These are phyloP conservation scores for Neopestalotiopsis clavispora DNA, from an alignment of 2,329 filamentous ascomycete genomes.

Conservation along the genomic window DNA sequence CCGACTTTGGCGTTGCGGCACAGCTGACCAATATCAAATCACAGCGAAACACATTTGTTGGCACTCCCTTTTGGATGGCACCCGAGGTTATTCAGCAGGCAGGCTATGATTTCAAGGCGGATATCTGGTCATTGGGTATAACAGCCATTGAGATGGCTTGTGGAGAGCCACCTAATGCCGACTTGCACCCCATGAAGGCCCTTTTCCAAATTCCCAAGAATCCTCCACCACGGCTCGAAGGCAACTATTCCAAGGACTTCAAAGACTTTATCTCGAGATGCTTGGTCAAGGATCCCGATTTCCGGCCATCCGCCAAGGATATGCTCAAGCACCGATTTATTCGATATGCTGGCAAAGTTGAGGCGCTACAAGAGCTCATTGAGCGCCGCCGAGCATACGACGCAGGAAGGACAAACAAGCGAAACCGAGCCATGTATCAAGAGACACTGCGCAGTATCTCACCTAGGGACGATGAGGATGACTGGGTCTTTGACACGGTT, in stretches of 20 bases:
- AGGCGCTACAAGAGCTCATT: conserved; percentile 86
- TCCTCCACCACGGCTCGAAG: conserved; percentile 81
- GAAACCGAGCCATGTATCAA: conserved; percentile 85
- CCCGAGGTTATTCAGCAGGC: conserved; percentile 92
- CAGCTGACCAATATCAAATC: conserved; percentile 98
- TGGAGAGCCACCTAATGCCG: conserved; percentile 85
- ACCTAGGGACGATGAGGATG: conserved; percentile 73
- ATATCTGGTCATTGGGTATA: conserved; percentile 92
- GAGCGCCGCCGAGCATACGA: conserved; percentile 84
- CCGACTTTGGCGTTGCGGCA: conserved; percentile 95
- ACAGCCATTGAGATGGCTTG: conserved; percentile 89
- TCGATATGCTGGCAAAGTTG: conserved; percentile 82
- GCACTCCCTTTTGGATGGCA: conserved; percentile 97
- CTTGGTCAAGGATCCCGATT: conserved; percentile 88
- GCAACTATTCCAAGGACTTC: conserved; percentile 86
- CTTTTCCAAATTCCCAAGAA: conserved; percentile 91
- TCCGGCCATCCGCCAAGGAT: conserved; percentile 83
- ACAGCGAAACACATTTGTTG: conserved; percentile 95
- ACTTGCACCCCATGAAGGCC: conserved; percentile 92
- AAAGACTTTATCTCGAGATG: conserved; percentile 93
- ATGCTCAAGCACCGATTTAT: conserved; percentile 90
- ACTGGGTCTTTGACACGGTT: conserved; percentile 96
- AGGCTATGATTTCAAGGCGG: conserved; percentile 83
- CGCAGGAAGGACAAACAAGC: conserved; percentile 69
- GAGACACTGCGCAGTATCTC: conserved; percentile 82